These are phyloP conservation scores for Dioszegia hungarica DNA, from an alignment of 768 basidiomycete species.

Conservation along the genomic window DNA sequence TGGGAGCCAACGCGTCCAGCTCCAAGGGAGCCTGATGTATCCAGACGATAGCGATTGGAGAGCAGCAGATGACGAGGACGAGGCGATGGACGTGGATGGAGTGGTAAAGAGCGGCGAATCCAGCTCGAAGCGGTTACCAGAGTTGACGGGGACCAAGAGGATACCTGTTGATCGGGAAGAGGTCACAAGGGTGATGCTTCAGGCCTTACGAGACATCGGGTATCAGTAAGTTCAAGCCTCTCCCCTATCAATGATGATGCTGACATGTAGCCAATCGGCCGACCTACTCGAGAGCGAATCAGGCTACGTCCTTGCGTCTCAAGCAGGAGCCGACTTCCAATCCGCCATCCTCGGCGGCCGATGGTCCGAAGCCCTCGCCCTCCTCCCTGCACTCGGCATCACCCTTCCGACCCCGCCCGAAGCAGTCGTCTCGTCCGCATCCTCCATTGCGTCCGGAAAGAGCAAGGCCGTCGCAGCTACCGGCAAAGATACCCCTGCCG, in stretches of 20 bases:
- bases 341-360: conserved; percentile 70
- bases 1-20: conserved; percentile 9
- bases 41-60: conserved; percentile 33
- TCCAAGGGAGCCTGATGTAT: conserved; percentile 36
- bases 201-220: conserved; percentile 83
- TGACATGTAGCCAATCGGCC: conserved; percentile 69
- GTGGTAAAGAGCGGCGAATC: background rate
- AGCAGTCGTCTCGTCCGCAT: conserved; percentile 55
- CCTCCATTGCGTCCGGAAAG: conserved; percentile 25
- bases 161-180: conserved; percentile 71
- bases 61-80: conserved; percentile 5
- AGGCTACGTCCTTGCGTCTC: conserved; percentile 76
- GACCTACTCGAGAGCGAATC: conserved; percentile 86
- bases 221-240: conserved; percentile 55
- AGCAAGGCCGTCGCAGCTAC: conserved; percentile 10
- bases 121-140: background rate
- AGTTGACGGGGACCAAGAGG: conserved; percentile 10
- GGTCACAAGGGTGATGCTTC: conserved; percentile 80
- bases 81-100: background rate
- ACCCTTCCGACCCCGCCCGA: conserved; percentile 6
- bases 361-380: conserved; percentile 72
- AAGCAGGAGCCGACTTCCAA: conserved; percentile 73
- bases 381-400: conserved; percentile 66
- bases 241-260: conserved; percentile 65
- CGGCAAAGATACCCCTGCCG: conserved; percentile 18